These are phyloP conservation scores for Aspergillus latus DNA, from an alignment of 2,329 filamentous ascomycete genomes.

Conservation along the genomic window DNA sequence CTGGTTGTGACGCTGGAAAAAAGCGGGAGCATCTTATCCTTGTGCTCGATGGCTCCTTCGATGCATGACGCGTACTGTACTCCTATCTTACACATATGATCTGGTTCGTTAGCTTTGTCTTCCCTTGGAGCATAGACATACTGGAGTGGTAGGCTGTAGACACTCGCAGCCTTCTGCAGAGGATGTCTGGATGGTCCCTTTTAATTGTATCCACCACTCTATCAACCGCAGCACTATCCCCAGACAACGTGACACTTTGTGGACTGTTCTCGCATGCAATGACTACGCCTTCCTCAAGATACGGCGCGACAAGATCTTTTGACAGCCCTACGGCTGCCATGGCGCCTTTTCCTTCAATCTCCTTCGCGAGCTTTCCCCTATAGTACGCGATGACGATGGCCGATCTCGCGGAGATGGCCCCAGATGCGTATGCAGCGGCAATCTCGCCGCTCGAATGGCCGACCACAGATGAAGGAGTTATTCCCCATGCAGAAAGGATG, in stretches of 20 bases:
- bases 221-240: slow-evolving; percentile 40
- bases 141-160: slow-evolving; percentile 47
- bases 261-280: not conserved
- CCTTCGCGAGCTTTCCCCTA: slow-evolving; percentile 18
- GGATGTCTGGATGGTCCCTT: slow-evolving; percentile 25
- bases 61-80: not conserved
- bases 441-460: slow-evolving; percentile 42
- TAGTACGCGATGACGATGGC: slow-evolving; percentile 26
- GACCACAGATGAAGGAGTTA: slow-evolving; percentile 27
- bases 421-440: slow-evolving; percentile 35
- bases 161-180: slow-evolving; percentile 38
- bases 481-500: slow-evolving; percentile 25
- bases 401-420: slow-evolving; percentile 18
- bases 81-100: slow-evolving; percentile 8
- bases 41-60: not conserved
- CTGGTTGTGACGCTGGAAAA: slow-evolving; percentile 7
- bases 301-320: slow-evolving; percentile 10
- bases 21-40: slow-evolving; percentile 5
- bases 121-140: not conserved
- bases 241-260: slow-evolving; percentile 47
- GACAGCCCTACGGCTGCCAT: slow-evolving; percentile 29
- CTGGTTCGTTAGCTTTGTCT: not conserved
- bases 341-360: slow-evolving; percentile 10
- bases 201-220: slow-evolving; percentile 29
- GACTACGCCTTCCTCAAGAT: slow-evolving; percentile 13